Evolutionary conservation across 2,329 filamentous ascomycete species (phyloP).

Genomic region (Fusarium oxysporum): DNA sequence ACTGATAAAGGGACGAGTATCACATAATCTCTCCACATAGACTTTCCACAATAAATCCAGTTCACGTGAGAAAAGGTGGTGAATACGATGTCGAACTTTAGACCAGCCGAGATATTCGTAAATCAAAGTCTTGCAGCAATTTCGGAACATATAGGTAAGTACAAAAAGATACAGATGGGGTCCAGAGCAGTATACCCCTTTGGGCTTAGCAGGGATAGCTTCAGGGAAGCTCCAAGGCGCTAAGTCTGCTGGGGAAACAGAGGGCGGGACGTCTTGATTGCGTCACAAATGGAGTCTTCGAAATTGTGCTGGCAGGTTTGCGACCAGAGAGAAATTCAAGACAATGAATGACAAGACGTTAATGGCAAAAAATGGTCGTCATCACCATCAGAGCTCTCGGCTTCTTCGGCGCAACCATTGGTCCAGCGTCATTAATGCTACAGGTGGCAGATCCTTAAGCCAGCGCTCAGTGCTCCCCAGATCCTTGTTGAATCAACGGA

Average conservation of each 20-base stretch:
- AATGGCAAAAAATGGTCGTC: constrained; percentile 18
- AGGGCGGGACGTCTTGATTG: constrained; percentile 25
- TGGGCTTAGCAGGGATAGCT: constrained; percentile 28
- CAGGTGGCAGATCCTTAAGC: not conserved
- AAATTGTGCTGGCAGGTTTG: constrained; percentile 17
- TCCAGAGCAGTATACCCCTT: constrained; percentile 3
- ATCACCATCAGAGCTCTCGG: constrained; percentile 5
- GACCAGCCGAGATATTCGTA: not conserved
- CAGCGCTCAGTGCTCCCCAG: not conserved
- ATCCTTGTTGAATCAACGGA: constrained; percentile 34
- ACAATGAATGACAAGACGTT: not conserved
- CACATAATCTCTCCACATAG: not conserved
- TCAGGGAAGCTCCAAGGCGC: constrained; percentile 35
- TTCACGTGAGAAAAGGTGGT: constrained; percentile 2
- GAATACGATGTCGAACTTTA: not conserved
- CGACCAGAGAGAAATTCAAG: constrained; percentile 23
- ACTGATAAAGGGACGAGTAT: not conserved
- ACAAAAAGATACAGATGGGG: constrained; percentile 7
- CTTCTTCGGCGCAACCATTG: constrained; percentile 18
- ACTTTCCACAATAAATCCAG: not conserved
- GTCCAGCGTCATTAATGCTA: not conserved
- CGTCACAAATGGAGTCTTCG: constrained; percentile 37
- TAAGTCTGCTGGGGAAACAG: constrained; percentile 27
- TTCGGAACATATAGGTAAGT: constrained; percentile 13
- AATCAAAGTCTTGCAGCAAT: constrained; percentile 6